Evolutionary conservation across 192 early-diverging fungal genomes (phyloP), one percentile per base, ranked within the genome.

Genomic region (Irineochytrium annulatum): DNA sequence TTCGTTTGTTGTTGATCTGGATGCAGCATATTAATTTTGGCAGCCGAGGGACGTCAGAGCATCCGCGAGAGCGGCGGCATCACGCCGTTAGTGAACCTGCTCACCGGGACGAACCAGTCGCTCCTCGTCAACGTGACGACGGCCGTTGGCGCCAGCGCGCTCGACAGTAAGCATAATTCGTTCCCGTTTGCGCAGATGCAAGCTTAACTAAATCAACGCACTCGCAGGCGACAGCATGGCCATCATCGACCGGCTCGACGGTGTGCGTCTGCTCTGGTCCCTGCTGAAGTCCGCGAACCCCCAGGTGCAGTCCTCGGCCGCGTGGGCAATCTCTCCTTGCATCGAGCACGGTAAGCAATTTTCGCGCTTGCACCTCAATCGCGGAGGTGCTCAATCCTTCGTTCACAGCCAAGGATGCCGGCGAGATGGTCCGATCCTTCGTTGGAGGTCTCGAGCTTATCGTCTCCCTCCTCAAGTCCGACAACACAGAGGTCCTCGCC

Each of bases 371-470:
- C 30, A 44, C 22, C 20, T 45, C 3, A 33, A 39, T 62, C 27
- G 30, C 1, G 0, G 11, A 24, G 1, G 27, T 43, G 17, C 26
- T 14, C 22, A 49, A 8, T 8, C 8, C 11, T 0, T n/a, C 34
- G 52, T 30, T 19, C 34, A 17, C 52, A 83, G 81, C 83, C 26
- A 85, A 85, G 60, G 82, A 85, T 52, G 81, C 83, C 3, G 83
- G 82, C 3, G 83, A 86, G 70, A 86, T 85, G 82, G 83, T 86
- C 43, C 73, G 83, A 28, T 86, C 83, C 2, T 86, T 86, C 60
- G 83, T 86, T 28, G 83, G 83, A 5, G 83, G 82, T 67, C 67
- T 86, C 16, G 83, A 86, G 64, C 68, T 86, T 19, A 83, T 86
- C 53, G 83, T 86, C 1, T 82, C 81, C 33, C 72, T 86, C 19